Evolutionary conservation across 805 yeast genomes (phyloP), one percentile per base, ranked within the genome.

Genomic region (Blastobotrys parvus): DNA sequence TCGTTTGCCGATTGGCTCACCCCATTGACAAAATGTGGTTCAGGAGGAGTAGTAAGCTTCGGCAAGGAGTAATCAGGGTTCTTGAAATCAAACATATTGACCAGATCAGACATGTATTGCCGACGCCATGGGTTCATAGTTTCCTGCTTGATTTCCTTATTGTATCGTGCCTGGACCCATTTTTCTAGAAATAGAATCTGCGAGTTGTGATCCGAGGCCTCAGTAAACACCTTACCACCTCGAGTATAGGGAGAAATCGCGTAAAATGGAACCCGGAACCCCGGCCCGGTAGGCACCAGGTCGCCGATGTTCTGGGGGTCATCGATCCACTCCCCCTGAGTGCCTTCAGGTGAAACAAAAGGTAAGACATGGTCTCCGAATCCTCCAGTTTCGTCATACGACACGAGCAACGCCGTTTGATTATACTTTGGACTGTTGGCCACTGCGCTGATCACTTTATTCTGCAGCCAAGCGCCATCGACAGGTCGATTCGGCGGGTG

Each of bases 301-400:
- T 41, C 33, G 13, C 32, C 8, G 2, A 27, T 39, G 35, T 43
- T 41, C 16, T 41, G 43, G 21, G 52, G 52, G 41, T 53, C 52
- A n/a, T 35, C 37, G 41, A 45, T 32, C 58, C 58, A 54, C 30
- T 54, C 58, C 11, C 53, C 55, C 5, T 42, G 37, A 16, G 54
- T 51, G n/a, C 54, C 55, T 35, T 51, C 47, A n/a, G 56, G 56
- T 8, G 57, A 23, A 6, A 51, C 35, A 42, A 48, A 51, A 10
- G 56, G 58, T 11, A 47, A 42, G 29, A 54, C 57, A 33, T 54
- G 58, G 33, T 53, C 58, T 21, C 57, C 57, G 40, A 43, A 54
- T 39, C 57, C 58, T 18, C 58, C 58, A 27, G 57, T 53, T 42
- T 54, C 58, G 43, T 54, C 58, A 38, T 53, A 54, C 7, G 57